Evolutionary conservation across 768 basidiomycete genomes (phyloP), one percentile per base, ranked within the genome.

Genomic region (Paxillus ammoniavirescens): DNA sequence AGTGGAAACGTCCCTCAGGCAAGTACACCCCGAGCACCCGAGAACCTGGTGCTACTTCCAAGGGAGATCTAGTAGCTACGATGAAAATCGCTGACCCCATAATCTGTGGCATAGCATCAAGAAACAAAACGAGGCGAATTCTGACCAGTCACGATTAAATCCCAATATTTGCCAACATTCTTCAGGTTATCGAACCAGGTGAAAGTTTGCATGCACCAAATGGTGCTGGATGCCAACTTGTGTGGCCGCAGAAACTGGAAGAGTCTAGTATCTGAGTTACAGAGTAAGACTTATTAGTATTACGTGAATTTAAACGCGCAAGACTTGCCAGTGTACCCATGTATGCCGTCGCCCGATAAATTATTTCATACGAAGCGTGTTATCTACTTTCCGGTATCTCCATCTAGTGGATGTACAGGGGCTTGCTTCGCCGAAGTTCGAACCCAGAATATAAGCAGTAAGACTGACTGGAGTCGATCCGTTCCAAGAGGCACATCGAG

Each of bases 71-170:
- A 65, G 61, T n/a, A 14, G 30, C 31, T 13, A 15, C 17, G n/a
- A 30, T 7, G 17, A 41, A 35, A 10, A 10, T 45, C 23, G 21
- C 54, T 67, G 17, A 62, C 18, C 18, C 31, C 12, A 2, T 37
- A 23, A 61, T 74, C 7, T 67, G 72, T 18, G 78, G 82, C n/a
- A 70, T 63, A 63, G 60, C 0, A 63, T 75, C 0, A 84, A 77
- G 70, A 82, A 81, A 53, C 81, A 86, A 56, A 69, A 61, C 45
- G 86, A 85, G 77, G 85, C 83, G 23, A 49, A 63, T 55, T n/a
- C 15, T n/a, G 26, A 30, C 2, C 13, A 15, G 18, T 9, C 37
- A 2, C 49, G 4, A 4, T 8, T 17, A 15, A 8, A 28, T 45
- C 8, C 30, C 15, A 21, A 21, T 21, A 21, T 21, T 13, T 35